These are phyloP conservation scores for Aspergillus glaucus DNA, from an alignment of 2,329 filamentous ascomycete species.

Conservation along the genomic window DNA sequence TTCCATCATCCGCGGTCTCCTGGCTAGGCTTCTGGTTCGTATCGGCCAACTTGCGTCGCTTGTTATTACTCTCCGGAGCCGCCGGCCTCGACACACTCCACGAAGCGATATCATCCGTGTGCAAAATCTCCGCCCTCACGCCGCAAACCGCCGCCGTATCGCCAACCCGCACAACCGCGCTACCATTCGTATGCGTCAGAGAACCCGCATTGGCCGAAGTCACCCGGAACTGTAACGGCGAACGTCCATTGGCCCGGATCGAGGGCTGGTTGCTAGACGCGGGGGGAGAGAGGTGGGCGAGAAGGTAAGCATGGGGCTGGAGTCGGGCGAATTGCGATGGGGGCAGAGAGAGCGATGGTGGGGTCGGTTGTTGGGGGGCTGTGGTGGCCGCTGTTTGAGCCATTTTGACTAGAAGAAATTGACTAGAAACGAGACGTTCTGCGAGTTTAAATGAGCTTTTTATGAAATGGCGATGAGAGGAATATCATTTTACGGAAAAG, in stretches of 20 bases:
- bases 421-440: no score
- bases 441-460: not conserved
- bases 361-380: conserved; percentile 17
- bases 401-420: not conserved
- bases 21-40: conserved; percentile 11
- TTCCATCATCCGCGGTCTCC: conserved; percentile 18
- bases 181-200: conserved; percentile 82
- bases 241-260: conserved; percentile 74
- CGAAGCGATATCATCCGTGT: conserved; percentile 63
- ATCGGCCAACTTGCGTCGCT: conserved; percentile 23
- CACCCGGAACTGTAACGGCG: conserved; percentile 60
- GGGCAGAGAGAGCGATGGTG: conserved; percentile 50
- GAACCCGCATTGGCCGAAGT: conserved; percentile 77
- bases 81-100: conserved; percentile 34
- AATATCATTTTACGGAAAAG: not conserved
- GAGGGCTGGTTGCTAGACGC: conserved; percentile 47
- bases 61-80: conserved; percentile 31
- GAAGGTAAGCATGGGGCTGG: conserved; percentile 80
- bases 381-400: conserved; percentile 9
- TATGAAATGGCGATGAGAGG: not conserved
- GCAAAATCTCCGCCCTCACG: conserved; percentile 76
- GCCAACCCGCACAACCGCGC: conserved; percentile 77
- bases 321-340: conserved; percentile 75
- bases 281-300: conserved; percentile 71
- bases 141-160: conserved; percentile 95